Base-by-base conservation (phyloP, 192 early-diverging fungal genomes). In the Ambispora gerdemannii region DNA sequence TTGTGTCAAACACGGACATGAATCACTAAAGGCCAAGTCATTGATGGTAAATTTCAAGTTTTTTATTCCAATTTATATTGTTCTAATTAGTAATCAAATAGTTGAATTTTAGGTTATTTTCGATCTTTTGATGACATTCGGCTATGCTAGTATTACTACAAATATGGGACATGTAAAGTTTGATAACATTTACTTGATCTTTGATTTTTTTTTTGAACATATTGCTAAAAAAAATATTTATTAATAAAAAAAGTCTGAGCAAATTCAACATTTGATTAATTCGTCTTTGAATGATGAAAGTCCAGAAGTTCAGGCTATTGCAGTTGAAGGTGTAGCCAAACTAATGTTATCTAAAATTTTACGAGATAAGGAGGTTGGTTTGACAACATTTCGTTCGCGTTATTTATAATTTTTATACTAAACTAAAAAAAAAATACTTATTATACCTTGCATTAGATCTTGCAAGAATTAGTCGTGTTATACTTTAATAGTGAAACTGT, bases 401-500 rank as follows among this genome's bases (percentile, higher is more conserved):
- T 15, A 13, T 25, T 50, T 30, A 17, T 27, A n/a, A 27, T 6
- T 30, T 4, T 20, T n/a, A 71, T 62, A 61, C 24, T 1, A 32
- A 19, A 38, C 36, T 3, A 0, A 13, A 30, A 7, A 36, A 50
- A 15, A 27, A 34, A 6, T 20, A 35, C 7, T 22, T 61, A 56
- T 63, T 50, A 43, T 63, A 20, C 70, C 43, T 36, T 69, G 30
- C 24, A 32, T 25, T 77, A 91, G 88, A 77, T 87, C 53, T 76
- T 96, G 53, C 83, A 90, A 43, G 79, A 86, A 72, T 72, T 96
- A 74, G 77, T 94, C n/a, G 76, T 92, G 0, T 74, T 93, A 19
- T 96, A 95, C 77, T 95, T 90, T 76, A 88, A 93, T 75, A 89
- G 90, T 19, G 70, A 77, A 1, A 93, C 89, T 6, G 77, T 71